Evolutionary conservation across 23 red algal genomes (phyloP).

Genomic region (Cyanidioschyzon merolae): DNA sequence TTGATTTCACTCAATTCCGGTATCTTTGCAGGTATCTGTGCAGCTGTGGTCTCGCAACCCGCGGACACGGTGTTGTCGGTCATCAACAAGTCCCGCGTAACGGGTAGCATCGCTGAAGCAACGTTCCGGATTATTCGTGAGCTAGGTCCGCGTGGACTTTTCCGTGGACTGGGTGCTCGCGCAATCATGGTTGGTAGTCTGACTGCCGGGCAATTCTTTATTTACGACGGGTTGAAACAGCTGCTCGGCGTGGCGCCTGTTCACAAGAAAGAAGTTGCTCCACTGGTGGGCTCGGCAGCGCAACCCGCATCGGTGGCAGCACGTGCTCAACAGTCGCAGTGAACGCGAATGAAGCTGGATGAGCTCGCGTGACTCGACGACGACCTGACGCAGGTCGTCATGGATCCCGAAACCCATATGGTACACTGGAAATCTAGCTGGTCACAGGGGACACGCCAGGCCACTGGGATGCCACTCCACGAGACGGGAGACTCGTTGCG

Average conservation of each 20-base stretch:
- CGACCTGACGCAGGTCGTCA: too few relatives aligned
- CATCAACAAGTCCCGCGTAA: constrained; percentile 63
- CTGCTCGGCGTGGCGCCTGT: constrained; percentile 8
- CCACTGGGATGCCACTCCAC: too few relatives aligned
- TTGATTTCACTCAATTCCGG: constrained; percentile 64
- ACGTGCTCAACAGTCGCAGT: neutral
- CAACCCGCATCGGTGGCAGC: neutral
- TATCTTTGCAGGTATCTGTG: constrained; percentile 67
- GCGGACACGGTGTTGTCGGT: constrained; percentile 85
- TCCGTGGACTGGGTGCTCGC: constrained; percentile 45
- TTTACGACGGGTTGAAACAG: constrained; percentile 74
- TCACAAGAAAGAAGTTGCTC: neutral
- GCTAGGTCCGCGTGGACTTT: constrained; percentile 45
- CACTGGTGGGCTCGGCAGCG: neutral
- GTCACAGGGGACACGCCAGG: too few relatives aligned
- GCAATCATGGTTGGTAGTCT: constrained; percentile 86
- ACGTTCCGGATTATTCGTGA: constrained; percentile 27
- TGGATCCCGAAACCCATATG: too few relatives aligned
- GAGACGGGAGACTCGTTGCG: too few relatives aligned
- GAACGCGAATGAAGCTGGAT: too few relatives aligned
- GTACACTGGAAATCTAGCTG: too few relatives aligned
- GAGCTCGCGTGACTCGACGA: too few relatives aligned
- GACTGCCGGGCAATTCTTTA: constrained; percentile 68
- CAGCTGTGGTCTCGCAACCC: constrained; percentile 87
- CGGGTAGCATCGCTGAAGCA: constrained; percentile 40